Conservation (phyloP, 139 green algal species). For the Monoraphidium neglectum region DNA sequence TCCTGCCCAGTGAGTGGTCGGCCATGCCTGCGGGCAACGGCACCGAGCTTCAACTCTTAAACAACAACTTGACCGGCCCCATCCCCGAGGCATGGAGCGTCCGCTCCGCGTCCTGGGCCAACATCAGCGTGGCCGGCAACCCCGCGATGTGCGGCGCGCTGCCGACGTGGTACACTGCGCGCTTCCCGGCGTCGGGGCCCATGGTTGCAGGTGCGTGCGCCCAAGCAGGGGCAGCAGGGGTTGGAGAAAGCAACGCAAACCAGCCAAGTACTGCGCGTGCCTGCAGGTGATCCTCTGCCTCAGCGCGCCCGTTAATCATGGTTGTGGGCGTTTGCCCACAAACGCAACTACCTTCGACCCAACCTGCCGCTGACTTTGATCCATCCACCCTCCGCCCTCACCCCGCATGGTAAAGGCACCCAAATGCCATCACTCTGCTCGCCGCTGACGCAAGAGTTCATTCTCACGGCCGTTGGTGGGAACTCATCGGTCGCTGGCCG, state of each 20-base stretch:
- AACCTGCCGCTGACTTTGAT: too few species aligned
- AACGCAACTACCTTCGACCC: too few species aligned
- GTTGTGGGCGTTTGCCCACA: too few species aligned
- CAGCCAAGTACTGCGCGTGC: not conserved
- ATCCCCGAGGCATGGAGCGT: not conserved
- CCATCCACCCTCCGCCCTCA: too few species aligned
- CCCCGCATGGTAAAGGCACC: too few species aligned
- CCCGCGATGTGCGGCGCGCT: constrained; percentile 9
- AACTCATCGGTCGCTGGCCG: too few species aligned
- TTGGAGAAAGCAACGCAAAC: not conserved
- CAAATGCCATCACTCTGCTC: too few species aligned
- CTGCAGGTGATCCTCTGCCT: too few species aligned
- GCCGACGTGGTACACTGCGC: constrained; percentile 6
- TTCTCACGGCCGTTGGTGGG: too few species aligned
- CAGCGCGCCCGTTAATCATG: too few species aligned
- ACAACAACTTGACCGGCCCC: constrained; percentile 17
- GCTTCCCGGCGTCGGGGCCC: not conserved
- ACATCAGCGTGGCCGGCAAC: constrained; percentile 19
- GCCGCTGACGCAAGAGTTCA: too few species aligned
- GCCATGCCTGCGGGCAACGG: not conserved
- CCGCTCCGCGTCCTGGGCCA: not conserved
- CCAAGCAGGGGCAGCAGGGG: not conserved
- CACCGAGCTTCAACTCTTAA: not conserved
- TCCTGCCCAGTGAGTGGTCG: not conserved
- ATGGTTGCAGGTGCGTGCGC: constrained; percentile 3